These are phyloP conservation scores for Veloporphyrellus conicus DNA, from an alignment of 1,284 basidiomycete genomes.

Conservation along the genomic window DNA sequence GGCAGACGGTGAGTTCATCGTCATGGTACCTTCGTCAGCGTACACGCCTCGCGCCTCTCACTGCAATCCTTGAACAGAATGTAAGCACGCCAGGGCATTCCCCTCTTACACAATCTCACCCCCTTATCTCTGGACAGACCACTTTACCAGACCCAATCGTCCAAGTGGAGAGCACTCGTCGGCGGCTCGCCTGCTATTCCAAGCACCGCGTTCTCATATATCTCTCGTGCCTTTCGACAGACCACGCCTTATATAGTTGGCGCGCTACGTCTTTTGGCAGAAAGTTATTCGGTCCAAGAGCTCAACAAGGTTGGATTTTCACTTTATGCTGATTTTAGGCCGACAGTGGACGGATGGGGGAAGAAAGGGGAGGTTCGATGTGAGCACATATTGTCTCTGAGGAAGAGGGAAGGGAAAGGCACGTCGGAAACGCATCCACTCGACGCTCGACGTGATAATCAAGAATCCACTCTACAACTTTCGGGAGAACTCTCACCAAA, in stretches of 20 bases:
- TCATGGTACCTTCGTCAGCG: background rate
- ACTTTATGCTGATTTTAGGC: slow-evolving; percentile 76
- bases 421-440: background rate
- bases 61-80: slow-evolving; percentile 38
- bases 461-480: background rate
- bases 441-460: background rate
- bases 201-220: slow-evolving; percentile 72
- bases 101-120: background rate
- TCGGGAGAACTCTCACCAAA: slow-evolving; percentile 20
- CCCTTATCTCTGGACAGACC: slow-evolving; percentile 49
- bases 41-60: slow-evolving; percentile 1
- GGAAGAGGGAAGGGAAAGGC: slow-evolving; percentile 32
- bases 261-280: slow-evolving; percentile 74
- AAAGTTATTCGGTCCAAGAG: slow-evolving; percentile 61
- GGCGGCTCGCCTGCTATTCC: slow-evolving; percentile 72
- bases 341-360: slow-evolving; percentile 70
- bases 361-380: slow-evolving; percentile 65
- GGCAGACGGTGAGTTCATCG: slow-evolving; percentile 71
- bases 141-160: slow-evolving; percentile 66
- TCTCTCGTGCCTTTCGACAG: slow-evolving; percentile 75
- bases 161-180: slow-evolving; percentile 79
- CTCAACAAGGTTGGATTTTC: slow-evolving; percentile 67
- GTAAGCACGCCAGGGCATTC: slow-evolving; percentile 36
- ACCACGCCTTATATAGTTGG: slow-evolving; percentile 73
- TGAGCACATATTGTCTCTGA: slow-evolving; percentile 53